phyloP scores from a whole-genome alignment of 805 yeast genomes.

The Ogataea paradorogensis region DNA sequence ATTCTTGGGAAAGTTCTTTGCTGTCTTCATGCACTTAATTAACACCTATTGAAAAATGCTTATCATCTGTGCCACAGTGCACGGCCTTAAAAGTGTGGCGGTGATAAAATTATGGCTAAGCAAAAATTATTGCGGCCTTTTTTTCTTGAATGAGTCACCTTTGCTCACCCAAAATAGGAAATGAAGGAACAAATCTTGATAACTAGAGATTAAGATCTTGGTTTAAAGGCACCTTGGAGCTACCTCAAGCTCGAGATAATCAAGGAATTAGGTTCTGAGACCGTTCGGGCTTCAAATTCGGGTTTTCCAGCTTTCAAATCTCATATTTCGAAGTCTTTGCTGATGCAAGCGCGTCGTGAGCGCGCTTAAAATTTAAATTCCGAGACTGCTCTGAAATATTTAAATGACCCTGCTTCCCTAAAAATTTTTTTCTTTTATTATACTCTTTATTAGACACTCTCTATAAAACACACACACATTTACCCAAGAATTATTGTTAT shows the following conservation, averaged over 20 bases:
- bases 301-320: neutral
- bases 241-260: no score
- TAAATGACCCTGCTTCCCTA: neutral
- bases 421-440: constrained; percentile 2
- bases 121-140: neutral
- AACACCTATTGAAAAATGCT: constrained; percentile 4
- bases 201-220: no score
- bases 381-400: neutral
- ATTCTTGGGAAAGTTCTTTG: neutral
- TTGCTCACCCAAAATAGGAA: constrained; percentile 3
- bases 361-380: constrained; percentile 1
- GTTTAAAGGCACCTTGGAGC: no score
- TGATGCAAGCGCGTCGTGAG: no score
- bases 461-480: neutral
- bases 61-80: constrained; percentile 3
- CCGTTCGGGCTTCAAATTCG: no score
- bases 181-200: neutral
- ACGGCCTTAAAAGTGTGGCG: constrained; percentile 1
- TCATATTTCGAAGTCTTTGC: neutral
- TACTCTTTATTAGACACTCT: constrained; percentile 8
- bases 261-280: no score
- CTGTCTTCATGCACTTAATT: constrained; percentile 1
- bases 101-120: neutral
- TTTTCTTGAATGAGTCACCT: constrained; percentile 5
- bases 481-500: neutral